Conservation (phyloP, 257 asterid genomes). For the Catharanthus roseus region DNA sequence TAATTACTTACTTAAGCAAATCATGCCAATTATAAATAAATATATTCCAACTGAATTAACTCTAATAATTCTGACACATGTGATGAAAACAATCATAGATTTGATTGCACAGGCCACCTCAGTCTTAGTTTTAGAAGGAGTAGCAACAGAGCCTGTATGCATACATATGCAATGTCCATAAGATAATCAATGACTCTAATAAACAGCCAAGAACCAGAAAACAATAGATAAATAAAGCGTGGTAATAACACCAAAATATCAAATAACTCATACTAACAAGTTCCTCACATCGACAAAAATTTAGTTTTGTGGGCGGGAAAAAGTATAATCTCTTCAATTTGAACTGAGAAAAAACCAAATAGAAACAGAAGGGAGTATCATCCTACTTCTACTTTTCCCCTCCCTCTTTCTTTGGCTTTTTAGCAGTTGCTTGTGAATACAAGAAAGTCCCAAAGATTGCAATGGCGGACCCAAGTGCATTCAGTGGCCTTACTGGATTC, state of each 20-base stretch:
- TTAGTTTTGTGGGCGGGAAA: neutral
- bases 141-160: neutral
- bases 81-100: too few relatives aligned
- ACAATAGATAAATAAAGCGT: neutral
- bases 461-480: slow-evolving; percentile 85
- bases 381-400: slow-evolving; percentile 42
- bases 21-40: too few relatives aligned
- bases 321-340: neutral
- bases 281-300: slow-evolving; percentile 8
- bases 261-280: neutral
- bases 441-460: slow-evolving; percentile 82
- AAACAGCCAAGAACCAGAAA: neutral
- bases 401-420: slow-evolving; percentile 53
- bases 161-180: neutral
- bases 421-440: slow-evolving; percentile 81
- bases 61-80: too few relatives aligned
- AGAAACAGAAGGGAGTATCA: slow-evolving; percentile 13
- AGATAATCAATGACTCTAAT: neutral
- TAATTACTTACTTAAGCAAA: too few relatives aligned
- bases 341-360: slow-evolving; percentile 9
- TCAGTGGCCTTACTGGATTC: slow-evolving; percentile 84
- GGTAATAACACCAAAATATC: neutral
- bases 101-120: too few relatives aligned
- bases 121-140: neutral
- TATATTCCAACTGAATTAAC: too few relatives aligned